Conservation (phyloP, 2,329 filamentous ascomycete species). For the Didymellaceae sp. region DNA sequence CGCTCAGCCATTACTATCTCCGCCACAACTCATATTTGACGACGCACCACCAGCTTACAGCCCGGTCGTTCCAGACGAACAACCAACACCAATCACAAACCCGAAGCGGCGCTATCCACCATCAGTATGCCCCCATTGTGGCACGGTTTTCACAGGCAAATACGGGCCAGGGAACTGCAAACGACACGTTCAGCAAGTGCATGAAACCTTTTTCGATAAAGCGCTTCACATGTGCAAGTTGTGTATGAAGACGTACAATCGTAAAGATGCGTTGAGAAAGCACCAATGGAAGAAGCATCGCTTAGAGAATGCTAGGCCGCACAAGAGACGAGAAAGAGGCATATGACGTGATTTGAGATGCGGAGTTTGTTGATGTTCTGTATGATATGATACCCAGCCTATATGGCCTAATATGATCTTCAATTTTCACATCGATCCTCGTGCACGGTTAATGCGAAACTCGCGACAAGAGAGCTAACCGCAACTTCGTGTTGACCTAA, state of each 20-base stretch:
- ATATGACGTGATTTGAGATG: not conserved
- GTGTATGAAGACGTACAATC: slow-evolving; percentile 14
- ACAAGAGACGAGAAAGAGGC: slow-evolving; percentile 9
- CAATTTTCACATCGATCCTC: too few species aligned
- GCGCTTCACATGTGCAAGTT: slow-evolving; percentile 2
- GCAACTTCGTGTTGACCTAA: too few species aligned
- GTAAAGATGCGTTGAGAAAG: slow-evolving; percentile 19
- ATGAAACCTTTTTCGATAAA: not conserved
- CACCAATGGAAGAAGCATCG: slow-evolving; percentile 18
- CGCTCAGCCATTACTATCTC: too few species aligned
- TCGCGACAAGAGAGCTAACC: too few species aligned
- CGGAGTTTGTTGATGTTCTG: not conserved
- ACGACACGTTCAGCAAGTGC: slow-evolving; percentile 6
- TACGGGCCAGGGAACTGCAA: slow-evolving; percentile 7
- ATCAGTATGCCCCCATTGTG: not conserved
- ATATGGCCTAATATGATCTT: not conserved
- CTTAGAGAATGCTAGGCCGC: slow-evolving; percentile 1
- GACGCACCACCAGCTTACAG: slow-evolving; percentile 3
- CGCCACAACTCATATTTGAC: not conserved
- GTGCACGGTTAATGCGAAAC: too few species aligned
- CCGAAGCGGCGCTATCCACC: not conserved
- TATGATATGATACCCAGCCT: not conserved
- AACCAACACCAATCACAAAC: not conserved
- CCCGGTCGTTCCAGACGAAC: not conserved
- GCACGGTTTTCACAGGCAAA: slow-evolving; percentile 6